Evolutionary conservation across 805 yeast species (phyloP).

Genomic region (Gaillardinia entomophila): DNA sequence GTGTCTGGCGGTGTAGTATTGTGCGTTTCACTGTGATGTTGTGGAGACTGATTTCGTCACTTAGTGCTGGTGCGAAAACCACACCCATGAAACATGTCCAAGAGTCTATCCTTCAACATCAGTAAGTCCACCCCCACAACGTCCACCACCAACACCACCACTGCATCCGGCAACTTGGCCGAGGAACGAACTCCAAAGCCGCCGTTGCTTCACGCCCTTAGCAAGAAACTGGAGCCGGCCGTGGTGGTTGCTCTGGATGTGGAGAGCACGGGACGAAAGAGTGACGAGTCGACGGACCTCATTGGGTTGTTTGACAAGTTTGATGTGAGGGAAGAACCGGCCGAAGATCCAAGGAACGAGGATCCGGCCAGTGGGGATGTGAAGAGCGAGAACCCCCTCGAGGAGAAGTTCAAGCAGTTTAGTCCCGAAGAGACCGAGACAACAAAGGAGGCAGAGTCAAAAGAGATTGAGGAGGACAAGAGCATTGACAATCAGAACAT

Average conservation of each 20-base stretch:
- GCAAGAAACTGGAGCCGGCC: too few relatives aligned
- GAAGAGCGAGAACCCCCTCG: conserved; percentile 1
- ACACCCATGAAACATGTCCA: too few relatives aligned
- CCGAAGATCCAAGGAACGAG: background rate
- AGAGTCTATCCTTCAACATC: conserved; percentile 27
- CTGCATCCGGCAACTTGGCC: conserved; percentile 9
- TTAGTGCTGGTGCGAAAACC: too few relatives aligned
- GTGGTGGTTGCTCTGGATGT: too few relatives aligned
- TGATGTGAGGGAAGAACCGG: conserved; percentile 12
- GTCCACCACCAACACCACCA: conserved; percentile 31
- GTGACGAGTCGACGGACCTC: conserved; percentile 11
- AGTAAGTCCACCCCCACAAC: conserved; percentile 38
- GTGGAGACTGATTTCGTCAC: too few relatives aligned
- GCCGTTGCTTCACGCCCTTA: background rate
- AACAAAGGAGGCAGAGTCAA: conserved; percentile 5
- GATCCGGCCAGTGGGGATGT: background rate
- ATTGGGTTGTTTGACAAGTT: conserved; percentile 32
- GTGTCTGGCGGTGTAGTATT: too few relatives aligned
- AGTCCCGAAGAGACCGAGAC: conserved; percentile 1
- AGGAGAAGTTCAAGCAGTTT: background rate
- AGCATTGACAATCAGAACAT: conserved; percentile 3
- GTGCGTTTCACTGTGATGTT: too few relatives aligned
- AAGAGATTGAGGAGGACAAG: background rate
- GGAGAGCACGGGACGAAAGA: too few relatives aligned
- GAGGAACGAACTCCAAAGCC: background rate